Evolutionary conservation across 1,284 basidiomycete genomes (phyloP), one percentile per base, ranked within the genome.

Genomic region (Rhizopogon hawkerae): DNA sequence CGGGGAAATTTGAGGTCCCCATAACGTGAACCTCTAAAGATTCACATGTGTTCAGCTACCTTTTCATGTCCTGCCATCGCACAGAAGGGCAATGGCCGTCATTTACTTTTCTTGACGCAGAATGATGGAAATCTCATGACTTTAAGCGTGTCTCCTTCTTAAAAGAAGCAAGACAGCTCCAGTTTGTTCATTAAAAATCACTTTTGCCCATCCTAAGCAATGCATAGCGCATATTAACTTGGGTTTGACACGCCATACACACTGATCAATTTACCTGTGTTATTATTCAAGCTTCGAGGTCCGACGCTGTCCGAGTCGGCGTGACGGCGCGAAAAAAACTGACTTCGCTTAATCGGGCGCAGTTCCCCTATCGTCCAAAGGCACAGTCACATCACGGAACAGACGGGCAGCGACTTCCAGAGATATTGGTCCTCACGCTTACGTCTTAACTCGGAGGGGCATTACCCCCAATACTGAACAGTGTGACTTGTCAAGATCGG

Each of bases 381-480:
- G 23, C 23, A 39, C 38, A 1, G 21, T 23, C 21, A 5, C n/a
- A 39, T 39, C 38, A 39, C 38, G 38, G 18, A 23, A 39, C 38
- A 41, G 38, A 29, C 38, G 38, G 38, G 29, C 24, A 41, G 10
- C 14, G 39, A 14, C 24, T 29, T 41, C 10, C 38, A 24, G 38
- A n/a, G 24, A 41, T 24, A 41, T 14, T 14, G 5, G n/a, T 26
- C 38, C 24, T 26, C 24, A 39, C 23, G n/a, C 39, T 62, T 62
- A 62, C 60, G 60, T 64, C 52, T 62, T 23, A 16, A 10, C 34
- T 33, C 34, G 56, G 54, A 42, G 38, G 23, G 44, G 48, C 37
- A 41, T 46, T 38, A 38, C 45, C 41, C 29, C 35, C 29, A 18
- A 43, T 44, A 31, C 36, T 42, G 37, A 37, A 50, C 37, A 6